A percentile compares a stretch with the other conserved stretches of the same genome.
phyloP scores from a whole-genome alignment of 805 yeast genomes.

The Zygotorulaspora florentina region DNA sequence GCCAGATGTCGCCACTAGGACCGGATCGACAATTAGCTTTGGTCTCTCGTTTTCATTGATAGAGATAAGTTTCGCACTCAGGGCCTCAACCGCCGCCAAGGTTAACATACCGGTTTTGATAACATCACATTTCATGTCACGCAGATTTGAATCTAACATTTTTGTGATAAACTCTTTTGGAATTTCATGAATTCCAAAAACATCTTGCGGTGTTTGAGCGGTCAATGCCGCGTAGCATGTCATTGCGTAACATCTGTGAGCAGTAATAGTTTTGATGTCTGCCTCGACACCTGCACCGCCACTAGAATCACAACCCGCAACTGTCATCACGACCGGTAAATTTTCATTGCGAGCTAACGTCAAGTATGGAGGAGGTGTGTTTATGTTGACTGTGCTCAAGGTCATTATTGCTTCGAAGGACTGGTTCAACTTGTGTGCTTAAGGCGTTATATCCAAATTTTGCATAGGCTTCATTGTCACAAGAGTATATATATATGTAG shows the following conservation, averaged over 20 bases:
- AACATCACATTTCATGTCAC: slow-evolving; percentile 59
- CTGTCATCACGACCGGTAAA: slow-evolving; percentile 41
- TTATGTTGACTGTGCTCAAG: slow-evolving; percentile 18
- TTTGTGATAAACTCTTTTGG: slow-evolving; percentile 42
- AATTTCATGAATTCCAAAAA: slow-evolving; percentile 40
- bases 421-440: neutral
- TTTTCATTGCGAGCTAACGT: slow-evolving; percentile 24
- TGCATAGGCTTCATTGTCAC: neutral
- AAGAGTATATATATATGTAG: neutral
- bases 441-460: no score
- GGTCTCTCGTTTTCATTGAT: slow-evolving; percentile 33
- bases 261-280: slow-evolving; percentile 72
- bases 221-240: slow-evolving; percentile 78
- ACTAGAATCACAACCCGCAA: slow-evolving; percentile 78
- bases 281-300: slow-evolving; percentile 95
- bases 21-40: slow-evolving; percentile 71
- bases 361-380: slow-evolving; percentile 33
- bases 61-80: slow-evolving; percentile 37
- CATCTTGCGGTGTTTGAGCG: slow-evolving; percentile 60
- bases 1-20: slow-evolving; percentile 80
- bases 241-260: slow-evolving; percentile 70
- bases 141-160: slow-evolving; percentile 51
- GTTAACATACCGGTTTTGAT: slow-evolving; percentile 81
- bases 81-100: slow-evolving; percentile 46
- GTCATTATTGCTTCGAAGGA: slow-evolving; percentile 10